These are phyloP conservation scores for Beauveria sp. DNA, from an alignment of 2,329 filamentous ascomycete species.

Conservation along the genomic window DNA sequence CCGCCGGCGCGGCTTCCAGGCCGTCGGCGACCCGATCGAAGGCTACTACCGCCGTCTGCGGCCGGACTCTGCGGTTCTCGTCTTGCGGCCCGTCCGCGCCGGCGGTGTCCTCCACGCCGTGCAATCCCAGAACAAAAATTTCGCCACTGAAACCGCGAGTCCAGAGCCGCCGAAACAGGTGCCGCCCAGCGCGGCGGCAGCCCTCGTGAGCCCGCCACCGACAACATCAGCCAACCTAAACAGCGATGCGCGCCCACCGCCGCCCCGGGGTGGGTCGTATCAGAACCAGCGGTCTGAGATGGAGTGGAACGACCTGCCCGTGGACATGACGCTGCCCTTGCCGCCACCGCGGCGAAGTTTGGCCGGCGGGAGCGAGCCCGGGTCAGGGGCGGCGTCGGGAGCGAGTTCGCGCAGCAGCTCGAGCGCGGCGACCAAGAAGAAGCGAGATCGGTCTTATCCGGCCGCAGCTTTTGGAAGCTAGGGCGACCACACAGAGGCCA, in stretches of 20 bases:
- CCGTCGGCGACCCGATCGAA: slow-evolving; percentile 38
- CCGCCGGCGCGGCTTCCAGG: slow-evolving; percentile 46
- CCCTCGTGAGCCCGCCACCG: slow-evolving; percentile 25
- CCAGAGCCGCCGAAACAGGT: neutral
- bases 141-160: neutral
- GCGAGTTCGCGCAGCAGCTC: slow-evolving; percentile 51
- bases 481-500: neutral
- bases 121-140: slow-evolving; percentile 12
- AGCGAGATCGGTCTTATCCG: slow-evolving; percentile 54
- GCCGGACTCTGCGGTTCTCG: slow-evolving; percentile 54
- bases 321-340: slow-evolving; percentile 36
- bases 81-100: slow-evolving; percentile 37
- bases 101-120: slow-evolving; percentile 19
- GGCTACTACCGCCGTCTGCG: slow-evolving; percentile 57
- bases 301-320: slow-evolving; percentile 60
- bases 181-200: slow-evolving; percentile 21
- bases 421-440: slow-evolving; percentile 36
- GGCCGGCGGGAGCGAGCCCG: slow-evolving; percentile 22
- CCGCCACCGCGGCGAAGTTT: slow-evolving; percentile 20
- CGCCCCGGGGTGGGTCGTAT: slow-evolving; percentile 37
- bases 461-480: slow-evolving; percentile 51
- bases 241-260: slow-evolving; percentile 16
- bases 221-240: slow-evolving; percentile 17
- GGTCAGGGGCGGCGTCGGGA: slow-evolving; percentile 37
- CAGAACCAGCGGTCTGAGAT: slow-evolving; percentile 51